A percentile compares a stretch with the other conserved stretches of the same genome.
Evolutionary conservation across 2,329 filamentous ascomycete species (phyloP).

Genomic region (Scedosporium apiospermum): DNA sequence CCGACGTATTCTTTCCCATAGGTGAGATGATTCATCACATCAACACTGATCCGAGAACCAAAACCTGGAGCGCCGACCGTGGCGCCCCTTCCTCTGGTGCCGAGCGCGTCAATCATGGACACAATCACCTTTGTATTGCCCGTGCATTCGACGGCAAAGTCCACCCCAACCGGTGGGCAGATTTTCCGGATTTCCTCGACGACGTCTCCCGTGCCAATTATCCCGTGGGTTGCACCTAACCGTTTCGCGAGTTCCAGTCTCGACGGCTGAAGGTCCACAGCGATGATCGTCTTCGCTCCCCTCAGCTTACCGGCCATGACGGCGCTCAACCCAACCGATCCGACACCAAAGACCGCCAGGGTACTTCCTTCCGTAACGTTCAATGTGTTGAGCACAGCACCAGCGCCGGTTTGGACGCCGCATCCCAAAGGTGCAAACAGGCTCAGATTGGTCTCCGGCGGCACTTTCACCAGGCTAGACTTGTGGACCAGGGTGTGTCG

Average conservation of each 20-base stretch:
- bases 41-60: constrained; percentile 12
- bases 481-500: constrained; percentile 18
- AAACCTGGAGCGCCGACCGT: constrained; percentile 17
- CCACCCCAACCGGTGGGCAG: constrained; percentile 15
- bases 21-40: constrained; percentile 17
- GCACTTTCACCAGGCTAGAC: constrained; percentile 19
- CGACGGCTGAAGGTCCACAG: constrained; percentile 17
- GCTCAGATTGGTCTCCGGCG: constrained; percentile 15
- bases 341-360: constrained; percentile 23
- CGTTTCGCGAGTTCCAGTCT: constrained; percentile 19
- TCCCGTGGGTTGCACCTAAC: constrained; percentile 23
- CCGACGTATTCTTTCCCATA: constrained; percentile 19
- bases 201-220: constrained; percentile 17
- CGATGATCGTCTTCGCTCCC: constrained; percentile 18
- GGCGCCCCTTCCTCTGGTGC: constrained; percentile 15
- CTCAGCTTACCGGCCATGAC: constrained; percentile 21
- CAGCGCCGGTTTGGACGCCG: constrained; percentile 26
- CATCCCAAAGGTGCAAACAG: constrained; percentile 24
- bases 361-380: constrained; percentile 15
- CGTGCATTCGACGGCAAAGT: constrained; percentile 23
- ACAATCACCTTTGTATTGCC: constrained; percentile 27
- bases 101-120: constrained; percentile 36
- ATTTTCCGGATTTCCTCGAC: constrained; percentile 17
- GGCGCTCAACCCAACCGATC: constrained; percentile 23
- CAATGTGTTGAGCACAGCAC: constrained; percentile 23